Evolutionary conservation across 192 early-diverging fungal species (phyloP), one percentile per base, ranked within the genome.

Genomic region (Backusella liffmaniae): DNA sequence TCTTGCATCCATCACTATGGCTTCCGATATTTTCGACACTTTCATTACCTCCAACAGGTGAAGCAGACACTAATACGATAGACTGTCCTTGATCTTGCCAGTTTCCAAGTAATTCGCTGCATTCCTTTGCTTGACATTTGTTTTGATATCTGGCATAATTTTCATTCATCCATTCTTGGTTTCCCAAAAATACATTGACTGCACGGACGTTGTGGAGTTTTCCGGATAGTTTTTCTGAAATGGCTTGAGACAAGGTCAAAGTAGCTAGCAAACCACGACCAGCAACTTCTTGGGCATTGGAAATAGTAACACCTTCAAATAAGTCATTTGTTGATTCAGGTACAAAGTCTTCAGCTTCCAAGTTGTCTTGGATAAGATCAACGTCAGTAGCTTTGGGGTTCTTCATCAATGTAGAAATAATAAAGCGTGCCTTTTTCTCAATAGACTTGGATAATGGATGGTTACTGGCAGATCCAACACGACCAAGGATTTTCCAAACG

Each of bases 381-480:
- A 2, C 37, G 3, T 41, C 68, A 0, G 35, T 29, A 15, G 35
- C n/a, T 18, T 30, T 70, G 15, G 67, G 66, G 37, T 77, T 79
- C 29, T 44, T 39, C 7, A 29, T 16, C 21, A 51, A 6, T 21
- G 13, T 21, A 26, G 41, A 41, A 16, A 79, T 78, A 18, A 68
- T 74, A n/a, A 10, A 37, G 32, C 46, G 34, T 32, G 79, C 72
- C 4, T 76, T 76, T 51, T 79, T 66, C 37, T 82, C 79, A 5
- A 91, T 87, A 0, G 94, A 91, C 44, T 83, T 77, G 2, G 93
- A 90, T 4, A 95, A 79, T 9, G 94, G 94, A 73, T 95, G 94
- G 59, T 88, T 87, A 73, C 91, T 93, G 13, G 80, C 77, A 30
- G 83, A 79, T n/a, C 84, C 83, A 13, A 90, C 80, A 34, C 77